Base-by-base conservation (phyloP, 2,329 filamentous ascomycete genomes). In the Bipolaris oryzae region DNA sequence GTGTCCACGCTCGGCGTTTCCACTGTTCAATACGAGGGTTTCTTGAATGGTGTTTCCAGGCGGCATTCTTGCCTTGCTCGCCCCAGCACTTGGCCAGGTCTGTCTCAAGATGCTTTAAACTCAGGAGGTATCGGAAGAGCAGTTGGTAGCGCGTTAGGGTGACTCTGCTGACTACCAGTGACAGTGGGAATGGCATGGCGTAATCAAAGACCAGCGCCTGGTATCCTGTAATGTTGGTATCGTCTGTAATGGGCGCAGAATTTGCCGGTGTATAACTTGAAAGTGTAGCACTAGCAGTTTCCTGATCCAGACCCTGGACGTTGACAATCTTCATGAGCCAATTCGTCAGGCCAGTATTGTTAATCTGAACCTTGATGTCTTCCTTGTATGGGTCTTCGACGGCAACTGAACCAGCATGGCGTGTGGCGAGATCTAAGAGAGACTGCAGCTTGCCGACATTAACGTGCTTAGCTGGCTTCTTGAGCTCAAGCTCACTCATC, bases 121-220 rank as follows among this genome's bases (percentile, higher is more conserved):
- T 96, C 5, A 98, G 81, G 3, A 98, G 85, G 74, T 98, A 97
- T 33, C 95, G 91, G 78, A 99, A 99, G 18, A 99, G 85, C 1
- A 96, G 87, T 76, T 99, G 95, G 73, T 99, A 99, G 50, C 95
- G 87, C 77, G 95, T 94, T n/a, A 99, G 86, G 0, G 95, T 99
- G 74, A 97, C 96, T 64, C 95, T 88, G 73, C 92, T 96, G 69
- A 99, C 94, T 47, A 99, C 95, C 3, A 99, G 85, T 0, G 93
- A 97, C 3, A 99, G 86, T 3, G 95, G 95, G 70, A 99, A 99
- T 0, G 95, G 95, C 23, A 99, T 92, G 0, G 87, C 85, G 72
- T 97, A 98, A 78, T 99, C 94, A 31, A 99, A 87, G 68, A 97
- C 93, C 20, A 99, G 82, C 0, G 94, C 95, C 51, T 94, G 95